phyloP scores from a whole-genome alignment of 179 eudicot species.

The Patellifolia procumbens region DNA sequence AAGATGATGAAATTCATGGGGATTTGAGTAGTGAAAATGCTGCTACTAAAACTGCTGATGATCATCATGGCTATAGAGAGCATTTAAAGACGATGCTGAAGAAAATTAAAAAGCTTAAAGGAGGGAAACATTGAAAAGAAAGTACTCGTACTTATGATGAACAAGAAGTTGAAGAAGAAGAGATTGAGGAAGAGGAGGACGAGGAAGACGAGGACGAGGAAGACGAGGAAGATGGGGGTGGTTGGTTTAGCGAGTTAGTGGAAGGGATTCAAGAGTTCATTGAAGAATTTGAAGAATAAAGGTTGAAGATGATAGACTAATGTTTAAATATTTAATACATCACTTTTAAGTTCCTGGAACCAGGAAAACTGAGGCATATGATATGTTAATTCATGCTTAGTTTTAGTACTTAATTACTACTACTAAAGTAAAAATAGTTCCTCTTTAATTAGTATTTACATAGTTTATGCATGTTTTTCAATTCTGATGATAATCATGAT shows the following conservation, averaged over 20 bases:
- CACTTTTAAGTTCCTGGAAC: no score
- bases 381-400: no score
- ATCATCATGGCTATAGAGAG: neutral
- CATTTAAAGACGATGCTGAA: constrained; percentile 4
- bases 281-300: constrained; percentile 2
- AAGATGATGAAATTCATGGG: neutral
- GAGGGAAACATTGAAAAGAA: neutral
- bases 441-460: no score
- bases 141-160: neutral
- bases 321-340: no score
- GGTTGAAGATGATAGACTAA: neutral
- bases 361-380: no score
- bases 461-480: no score
- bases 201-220: neutral
- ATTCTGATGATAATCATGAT: no score
- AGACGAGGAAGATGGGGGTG: neutral
- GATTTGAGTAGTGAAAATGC: neutral
- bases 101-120: constrained; percentile 9
- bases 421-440: no score
- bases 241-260: constrained; percentile 1
- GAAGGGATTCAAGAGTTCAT: neutral
- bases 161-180: neutral
- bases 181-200: no score
- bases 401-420: no score
- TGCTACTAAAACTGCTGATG: neutral